Evolutionary conservation across 1,139 yeast genomes (phyloP), one percentile per base, ranked within the genome.

Genomic region (Geotrichum histeridarum): DNA sequence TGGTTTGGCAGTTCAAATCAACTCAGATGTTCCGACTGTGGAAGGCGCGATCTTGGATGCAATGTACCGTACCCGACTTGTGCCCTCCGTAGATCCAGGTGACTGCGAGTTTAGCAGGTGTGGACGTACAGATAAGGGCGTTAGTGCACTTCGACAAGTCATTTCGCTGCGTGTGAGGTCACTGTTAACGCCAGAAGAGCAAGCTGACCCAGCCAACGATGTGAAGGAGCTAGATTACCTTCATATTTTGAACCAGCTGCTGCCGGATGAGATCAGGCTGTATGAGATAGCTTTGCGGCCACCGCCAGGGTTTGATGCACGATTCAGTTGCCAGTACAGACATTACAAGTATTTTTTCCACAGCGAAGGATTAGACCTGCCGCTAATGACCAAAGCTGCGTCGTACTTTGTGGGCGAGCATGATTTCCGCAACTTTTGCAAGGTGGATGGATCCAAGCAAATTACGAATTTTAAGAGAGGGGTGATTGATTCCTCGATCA

Each of bases 111-210:
- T 91, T 68, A 86, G 95, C 61, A 74, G 99, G 59, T 94, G 99
- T 71, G 99, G 99, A 0, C 77, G 99, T 64, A 94, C 99, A 0
- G 99, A 94, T 65, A 84, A 83, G 62, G 99, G 99, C 11, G 99
- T 94, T 9, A 87, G 96, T 72, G 99, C 99, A 0, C 80, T 93
- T 84, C 86, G 89, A 63, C 99, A 94, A 70, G 99, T 93, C 6
- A 84, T 93, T 9, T 83, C 96, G 0, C 73, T 94, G 41, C 72
- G 76, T 18, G 84, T 93, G 27, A 75, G 99, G 59, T 88, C 97
- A 0, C 73, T 76, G 36, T 69, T 93, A 48, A 64, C 78, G 0
- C 66, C 70, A 0, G 77, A 73, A 31, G 86, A 88, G 50, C 91
- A 89, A 60, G 45, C 54, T 12, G 75, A 79, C 53, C 75, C 81